Evolutionary conservation across 2,329 filamentous ascomycete species (phyloP), one percentile per base, ranked within the genome.

Genomic region (Phialophora verrucosa): DNA sequence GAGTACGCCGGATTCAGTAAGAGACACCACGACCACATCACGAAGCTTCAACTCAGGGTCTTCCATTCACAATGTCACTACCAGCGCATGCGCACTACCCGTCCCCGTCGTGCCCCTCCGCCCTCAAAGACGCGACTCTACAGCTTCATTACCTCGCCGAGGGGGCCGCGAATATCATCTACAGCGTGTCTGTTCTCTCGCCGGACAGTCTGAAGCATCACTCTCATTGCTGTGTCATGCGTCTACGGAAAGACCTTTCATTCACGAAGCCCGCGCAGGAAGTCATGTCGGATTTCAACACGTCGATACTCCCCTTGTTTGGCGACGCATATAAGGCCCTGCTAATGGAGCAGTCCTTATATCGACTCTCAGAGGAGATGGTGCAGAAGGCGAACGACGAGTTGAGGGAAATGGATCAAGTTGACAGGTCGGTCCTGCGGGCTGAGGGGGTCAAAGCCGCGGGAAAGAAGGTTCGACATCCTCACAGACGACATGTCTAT

Each of bases 161-260:
- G 76, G 91, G 91, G 27, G 88, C 90, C 27, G 91, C 91, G 61
- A 94, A 95, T 76, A 84, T 90, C 59, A 89, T 93, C 69, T 93
- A 69, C 64, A 71, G 76, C 61, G 51, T 70, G 66, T 12, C 69
- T 67, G 31, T 71, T 65, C 38, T 57, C 55, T 68, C 75, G 44
- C 69, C 76, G 67, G 77, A 77, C 71, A 29, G 59, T 65, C 20
- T 73, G 65, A 61, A 54, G 54, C 55, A 58, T 59, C 65, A 71
- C 54, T 63, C 60, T 14, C 63, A 63, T 29, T 65, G 51, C 35
- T 66, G 69, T 12, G 64, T 70, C 27, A 81, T 90, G 31, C 86
- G 89, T 20, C 80, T 90, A 17, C 83, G 88, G 58, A 90, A 90
- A 74, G 80, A 83, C 29, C 82, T 78, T 68, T 79, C 77, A 72